phyloP scores from a whole-genome alignment of 2,329 filamentous ascomycete species.

The Ophioceras dolichostomum region DNA sequence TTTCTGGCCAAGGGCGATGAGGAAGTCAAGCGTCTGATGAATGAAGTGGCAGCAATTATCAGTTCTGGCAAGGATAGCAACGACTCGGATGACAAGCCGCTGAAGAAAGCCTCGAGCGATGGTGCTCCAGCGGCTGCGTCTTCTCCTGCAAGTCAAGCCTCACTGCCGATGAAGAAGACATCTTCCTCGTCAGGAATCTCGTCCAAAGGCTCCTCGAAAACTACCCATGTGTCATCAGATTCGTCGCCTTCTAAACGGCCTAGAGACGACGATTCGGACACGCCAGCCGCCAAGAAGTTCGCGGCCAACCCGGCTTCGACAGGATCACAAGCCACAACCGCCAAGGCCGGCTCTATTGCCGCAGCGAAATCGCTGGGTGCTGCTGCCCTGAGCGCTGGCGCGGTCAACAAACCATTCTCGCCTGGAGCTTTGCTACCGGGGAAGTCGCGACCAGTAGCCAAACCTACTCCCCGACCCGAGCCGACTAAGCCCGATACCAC shows the following conservation, averaged over 20 bases:
- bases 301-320: constrained; percentile 17
- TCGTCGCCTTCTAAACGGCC: constrained; percentile 19
- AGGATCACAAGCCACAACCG: constrained; percentile 4
- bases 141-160: constrained; percentile 13
- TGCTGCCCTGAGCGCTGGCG: background rate
- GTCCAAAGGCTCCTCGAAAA: background rate
- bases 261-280: constrained; percentile 25
- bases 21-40: constrained; percentile 48
- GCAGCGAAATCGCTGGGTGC: no score
- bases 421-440: background rate
- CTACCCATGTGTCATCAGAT: constrained; percentile 11
- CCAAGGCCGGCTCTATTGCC: constrained; percentile 7
- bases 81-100: no score
- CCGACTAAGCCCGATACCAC: constrained; percentile 16
- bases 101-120: no score
- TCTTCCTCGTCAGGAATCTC: constrained; percentile 1
- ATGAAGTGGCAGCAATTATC: constrained; percentile 19
- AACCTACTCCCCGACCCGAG: constrained; percentile 8
- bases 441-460: background rate
- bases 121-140: no score
- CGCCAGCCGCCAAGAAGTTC: constrained; percentile 24
- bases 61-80: background rate
- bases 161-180: constrained; percentile 10
- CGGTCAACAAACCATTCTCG: background rate
- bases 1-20: constrained; percentile 54